phyloP scores from a whole-genome alignment of 768 basidiomycete species.

The Kwoniella sp. region DNA sequence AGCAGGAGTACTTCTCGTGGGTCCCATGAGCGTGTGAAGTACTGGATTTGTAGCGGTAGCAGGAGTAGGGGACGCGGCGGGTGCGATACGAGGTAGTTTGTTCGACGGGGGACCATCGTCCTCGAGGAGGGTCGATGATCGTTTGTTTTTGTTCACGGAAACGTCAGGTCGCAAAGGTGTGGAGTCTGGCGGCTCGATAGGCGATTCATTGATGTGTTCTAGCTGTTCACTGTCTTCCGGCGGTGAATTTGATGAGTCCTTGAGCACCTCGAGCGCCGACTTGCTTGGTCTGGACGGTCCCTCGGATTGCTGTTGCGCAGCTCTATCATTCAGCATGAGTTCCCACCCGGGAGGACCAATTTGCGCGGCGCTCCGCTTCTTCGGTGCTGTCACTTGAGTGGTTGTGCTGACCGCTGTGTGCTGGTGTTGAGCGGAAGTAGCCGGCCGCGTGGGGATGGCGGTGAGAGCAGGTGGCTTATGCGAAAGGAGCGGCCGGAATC shows the following conservation, averaged over 20 bases:
- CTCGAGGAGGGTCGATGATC: neutral
- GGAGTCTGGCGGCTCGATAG: neutral
- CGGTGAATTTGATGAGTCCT: neutral
- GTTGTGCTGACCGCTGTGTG: too few species aligned
- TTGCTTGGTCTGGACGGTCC: too few species aligned
- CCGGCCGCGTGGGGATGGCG: neutral
- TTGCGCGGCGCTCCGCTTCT: slow-evolving; percentile 6
- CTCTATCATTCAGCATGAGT: neutral
- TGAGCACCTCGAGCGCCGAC: neutral
- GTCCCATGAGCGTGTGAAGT: too few species aligned
- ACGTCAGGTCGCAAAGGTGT: neutral
- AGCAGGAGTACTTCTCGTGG: too few species aligned
- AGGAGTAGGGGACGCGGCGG: too few species aligned
- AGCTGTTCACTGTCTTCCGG: neutral
- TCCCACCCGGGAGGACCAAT: slow-evolving; percentile 15
- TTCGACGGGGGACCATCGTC: neutral
- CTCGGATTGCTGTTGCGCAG: neutral
- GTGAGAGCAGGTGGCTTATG: slow-evolving; percentile 8
- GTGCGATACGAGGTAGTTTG: neutral
- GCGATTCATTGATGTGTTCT: neutral
- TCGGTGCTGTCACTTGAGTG: neutral
- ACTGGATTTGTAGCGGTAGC: too few species aligned
- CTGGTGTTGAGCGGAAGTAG: neutral
- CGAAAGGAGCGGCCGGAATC: slow-evolving; percentile 13
- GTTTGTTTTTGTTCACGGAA: neutral